phyloP scores from a whole-genome alignment of 2,329 filamentous ascomycete species.

The Trichoderma pleuroti region DNA sequence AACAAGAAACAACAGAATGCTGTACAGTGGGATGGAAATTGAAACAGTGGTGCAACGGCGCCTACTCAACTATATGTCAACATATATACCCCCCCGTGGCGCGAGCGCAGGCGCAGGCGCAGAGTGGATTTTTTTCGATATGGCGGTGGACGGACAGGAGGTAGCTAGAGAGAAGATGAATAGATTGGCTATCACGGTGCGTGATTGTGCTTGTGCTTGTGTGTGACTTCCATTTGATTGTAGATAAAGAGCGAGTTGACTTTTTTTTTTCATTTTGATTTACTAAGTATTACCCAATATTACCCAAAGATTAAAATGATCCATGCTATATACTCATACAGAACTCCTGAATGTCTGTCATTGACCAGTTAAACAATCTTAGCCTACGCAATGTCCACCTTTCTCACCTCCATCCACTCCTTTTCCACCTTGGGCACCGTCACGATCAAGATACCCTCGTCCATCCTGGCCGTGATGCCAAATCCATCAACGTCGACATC shows the following conservation, averaged over 20 bases:
- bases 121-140: slow-evolving; percentile 25
- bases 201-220: neutral
- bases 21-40: slow-evolving; percentile 13
- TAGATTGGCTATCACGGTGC: slow-evolving; percentile 11
- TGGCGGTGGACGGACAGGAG: neutral
- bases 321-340: neutral
- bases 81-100: slow-evolving; percentile 37
- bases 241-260: neutral
- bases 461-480: slow-evolving; percentile 69
- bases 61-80: slow-evolving; percentile 28
- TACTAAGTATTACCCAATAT: neutral
- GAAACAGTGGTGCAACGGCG: slow-evolving; percentile 15
- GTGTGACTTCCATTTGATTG: neutral
- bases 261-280: neutral
- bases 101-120: slow-evolving; percentile 30
- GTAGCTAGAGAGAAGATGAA: slow-evolving; percentile 1
- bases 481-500: slow-evolving; percentile 56
- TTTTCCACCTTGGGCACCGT: slow-evolving; percentile 70
- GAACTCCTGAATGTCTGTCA: neutral
- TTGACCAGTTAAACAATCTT: neutral
- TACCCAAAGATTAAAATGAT: neutral
- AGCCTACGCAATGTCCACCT: slow-evolving; percentile 48
- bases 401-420: slow-evolving; percentile 61
- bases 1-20: slow-evolving; percentile 2
- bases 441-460: slow-evolving; percentile 73